These are phyloP conservation scores for Helichrysum umbraculigerum DNA, from an alignment of 129 eudicot species.

Conservation along the genomic window DNA sequence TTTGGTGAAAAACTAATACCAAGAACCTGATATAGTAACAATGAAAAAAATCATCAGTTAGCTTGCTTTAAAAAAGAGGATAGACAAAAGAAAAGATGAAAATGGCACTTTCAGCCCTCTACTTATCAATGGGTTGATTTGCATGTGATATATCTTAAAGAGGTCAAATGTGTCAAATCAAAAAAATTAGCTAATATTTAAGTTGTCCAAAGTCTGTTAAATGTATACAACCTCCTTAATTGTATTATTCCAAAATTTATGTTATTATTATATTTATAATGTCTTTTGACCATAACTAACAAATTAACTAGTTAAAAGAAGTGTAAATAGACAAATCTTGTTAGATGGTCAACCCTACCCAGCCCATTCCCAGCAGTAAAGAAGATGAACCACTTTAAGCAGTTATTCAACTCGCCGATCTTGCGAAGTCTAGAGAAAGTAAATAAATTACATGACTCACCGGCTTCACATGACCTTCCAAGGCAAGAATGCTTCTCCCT, in stretches of 20 bases:
- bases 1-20: conserved; percentile 88
- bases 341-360: neutral
- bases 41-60: conserved; percentile 1
- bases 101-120: neutral
- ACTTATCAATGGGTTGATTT: neutral
- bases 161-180: neutral
- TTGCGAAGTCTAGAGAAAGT: conserved; percentile 50
- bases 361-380: neutral
- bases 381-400: neutral
- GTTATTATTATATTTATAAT: neutral
- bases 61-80: neutral
- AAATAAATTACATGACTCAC: conserved; percentile 48
- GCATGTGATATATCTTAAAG: neutral
- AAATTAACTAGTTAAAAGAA: neutral
- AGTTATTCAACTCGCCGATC: neutral
- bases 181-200: neutral
- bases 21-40: conserved; percentile 49
- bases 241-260: neutral
- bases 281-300: neutral
- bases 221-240: neutral
- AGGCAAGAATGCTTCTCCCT: conserved; percentile 90
- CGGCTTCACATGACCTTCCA: conserved; percentile 98
- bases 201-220: neutral
- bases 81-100: neutral
- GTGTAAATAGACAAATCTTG: neutral